phyloP scores from a whole-genome alignment of 2,329 filamentous ascomycete species.

The Verticillium zaregamsianum region DNA sequence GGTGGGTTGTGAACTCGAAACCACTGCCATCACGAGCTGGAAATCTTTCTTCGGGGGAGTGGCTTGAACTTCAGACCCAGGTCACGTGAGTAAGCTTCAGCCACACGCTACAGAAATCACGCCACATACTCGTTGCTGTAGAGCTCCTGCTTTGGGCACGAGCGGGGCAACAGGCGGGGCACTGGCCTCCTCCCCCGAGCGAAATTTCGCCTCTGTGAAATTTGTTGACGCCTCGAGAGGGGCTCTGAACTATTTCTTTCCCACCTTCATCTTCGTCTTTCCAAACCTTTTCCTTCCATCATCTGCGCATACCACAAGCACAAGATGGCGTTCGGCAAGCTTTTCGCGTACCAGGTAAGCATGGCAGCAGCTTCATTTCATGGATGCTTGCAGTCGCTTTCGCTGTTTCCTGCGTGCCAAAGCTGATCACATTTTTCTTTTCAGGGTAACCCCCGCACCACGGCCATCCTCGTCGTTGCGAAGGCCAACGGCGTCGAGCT shows the following conservation, averaged over 20 bases:
- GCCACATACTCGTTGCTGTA: conserved; percentile 1
- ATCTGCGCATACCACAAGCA: conserved; percentile 5
- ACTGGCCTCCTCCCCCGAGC: not conserved
- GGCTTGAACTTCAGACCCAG: not conserved
- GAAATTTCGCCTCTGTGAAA: not conserved
- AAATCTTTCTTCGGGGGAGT: conserved; percentile 10
- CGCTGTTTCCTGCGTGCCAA: not conserved
- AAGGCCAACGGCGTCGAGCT: conserved; percentile 97
- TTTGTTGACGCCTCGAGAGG: conserved; percentile 2
- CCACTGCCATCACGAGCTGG: not conserved
- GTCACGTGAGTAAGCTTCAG: not conserved
- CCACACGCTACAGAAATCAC: not conserved
- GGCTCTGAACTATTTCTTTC: not conserved
- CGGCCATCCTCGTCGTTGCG: conserved; percentile 84
- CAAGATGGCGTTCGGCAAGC: conserved; percentile 96
- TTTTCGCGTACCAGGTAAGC: conserved; percentile 80
- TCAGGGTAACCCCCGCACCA: conserved; percentile 86
- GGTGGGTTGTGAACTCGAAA: not conserved
- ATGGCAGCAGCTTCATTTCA: not conserved
- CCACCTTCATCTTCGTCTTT: not conserved
- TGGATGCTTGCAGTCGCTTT: not conserved
- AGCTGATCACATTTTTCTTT: conserved; percentile 12
- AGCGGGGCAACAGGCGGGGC: conserved; percentile 1
- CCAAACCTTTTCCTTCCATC: conserved; percentile 16
- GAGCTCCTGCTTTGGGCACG: conserved; percentile 3